These are phyloP conservation scores for Exserohilum turcica DNA, from an alignment of 2,329 filamentous ascomycete species.

Conservation along the genomic window DNA sequence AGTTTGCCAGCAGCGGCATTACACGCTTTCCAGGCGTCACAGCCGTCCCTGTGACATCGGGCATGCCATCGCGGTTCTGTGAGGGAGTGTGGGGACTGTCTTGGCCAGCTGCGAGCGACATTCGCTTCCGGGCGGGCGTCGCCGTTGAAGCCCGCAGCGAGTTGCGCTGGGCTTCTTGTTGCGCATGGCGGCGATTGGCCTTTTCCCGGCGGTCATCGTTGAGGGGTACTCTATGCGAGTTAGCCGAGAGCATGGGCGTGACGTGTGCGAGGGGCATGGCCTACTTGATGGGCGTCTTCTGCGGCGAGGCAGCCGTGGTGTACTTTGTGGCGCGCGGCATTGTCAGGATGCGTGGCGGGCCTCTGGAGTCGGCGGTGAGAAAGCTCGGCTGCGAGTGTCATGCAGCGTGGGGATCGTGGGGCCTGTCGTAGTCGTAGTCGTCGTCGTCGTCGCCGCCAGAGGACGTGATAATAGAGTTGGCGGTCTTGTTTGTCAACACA, in stretches of 20 bases:
- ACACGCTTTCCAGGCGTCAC: conserved; percentile 93
- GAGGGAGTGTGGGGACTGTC: conserved; percentile 58
- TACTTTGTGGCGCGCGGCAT: conserved; percentile 63
- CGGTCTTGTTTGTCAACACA: conserved; percentile 32
- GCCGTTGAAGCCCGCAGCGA: conserved; percentile 78
- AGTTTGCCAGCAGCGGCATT: conserved; percentile 91
- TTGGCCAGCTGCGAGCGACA: conserved; percentile 58
- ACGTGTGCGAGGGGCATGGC: not conserved
- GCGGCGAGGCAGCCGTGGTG: conserved; percentile 54
- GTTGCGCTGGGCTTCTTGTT: conserved; percentile 89
- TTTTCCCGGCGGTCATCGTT: conserved; percentile 96
- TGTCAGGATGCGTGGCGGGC: conserved; percentile 13
- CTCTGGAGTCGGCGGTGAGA: conserved; percentile 9
- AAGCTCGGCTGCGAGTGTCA: not conserved
- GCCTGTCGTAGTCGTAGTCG: conserved; percentile 11
- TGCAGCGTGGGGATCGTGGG: not conserved
- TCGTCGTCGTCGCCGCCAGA: conserved; percentile 13
- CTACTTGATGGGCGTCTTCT: conserved; percentile 50
- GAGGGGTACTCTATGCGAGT: conserved; percentile 74
- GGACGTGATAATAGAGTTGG: not conserved
- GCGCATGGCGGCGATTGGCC: conserved; percentile 82
- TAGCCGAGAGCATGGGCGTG: conserved; percentile 1
- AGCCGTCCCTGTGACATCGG: conserved; percentile 69
- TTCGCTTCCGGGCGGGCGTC: conserved; percentile 70
- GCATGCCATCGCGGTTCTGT: conserved; percentile 58